phyloP scores from a whole-genome alignment of 352 stramenopile genomes.

The Globisporangium nagaii region DNA sequence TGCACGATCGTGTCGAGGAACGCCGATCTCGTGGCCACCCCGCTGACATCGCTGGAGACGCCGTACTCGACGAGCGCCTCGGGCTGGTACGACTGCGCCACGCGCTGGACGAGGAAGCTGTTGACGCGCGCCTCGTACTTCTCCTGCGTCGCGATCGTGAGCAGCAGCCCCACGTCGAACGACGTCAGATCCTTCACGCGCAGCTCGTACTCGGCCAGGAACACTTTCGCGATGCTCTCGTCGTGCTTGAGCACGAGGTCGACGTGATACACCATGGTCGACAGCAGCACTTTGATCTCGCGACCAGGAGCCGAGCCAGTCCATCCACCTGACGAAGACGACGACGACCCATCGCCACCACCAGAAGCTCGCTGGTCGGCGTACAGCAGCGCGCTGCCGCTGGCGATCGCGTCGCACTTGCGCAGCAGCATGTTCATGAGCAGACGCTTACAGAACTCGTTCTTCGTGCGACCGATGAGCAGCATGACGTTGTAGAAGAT shows the following conservation, averaged over 20 bases:
- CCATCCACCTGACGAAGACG: not conserved
- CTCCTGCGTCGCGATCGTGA: conserved; percentile 28
- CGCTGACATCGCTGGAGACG: not conserved
- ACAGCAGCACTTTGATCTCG: conserved; percentile 29
- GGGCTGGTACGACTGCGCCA: conserved; percentile 17
- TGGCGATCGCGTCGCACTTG: conserved; percentile 18
- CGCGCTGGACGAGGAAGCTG: conserved; percentile 21
- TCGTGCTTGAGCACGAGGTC: conserved; percentile 45
- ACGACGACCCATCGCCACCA: not conserved
- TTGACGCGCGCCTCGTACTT: conserved; percentile 25
- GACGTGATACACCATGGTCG: conserved; percentile 53
- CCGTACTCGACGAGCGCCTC: conserved; percentile 3
- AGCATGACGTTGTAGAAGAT: conserved; percentile 37
- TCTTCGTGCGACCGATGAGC: conserved; percentile 24
- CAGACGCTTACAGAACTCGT: conserved; percentile 26
- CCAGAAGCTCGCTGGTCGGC: conserved; percentile 1
- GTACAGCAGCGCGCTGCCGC: not conserved
- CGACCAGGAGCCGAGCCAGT: conserved; percentile 1
- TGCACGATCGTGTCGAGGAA: conserved; percentile 23
- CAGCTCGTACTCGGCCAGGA: conserved; percentile 36
- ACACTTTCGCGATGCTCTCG: conserved; percentile 25
- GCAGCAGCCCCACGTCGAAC: conserved; percentile 37
- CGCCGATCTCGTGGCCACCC: conserved; percentile 5
- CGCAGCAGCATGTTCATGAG: conserved; percentile 32
- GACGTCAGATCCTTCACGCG: conserved; percentile 21